Conservation (phyloP, 345 rosid species). For the Sisymbrium altissimum region DNA sequence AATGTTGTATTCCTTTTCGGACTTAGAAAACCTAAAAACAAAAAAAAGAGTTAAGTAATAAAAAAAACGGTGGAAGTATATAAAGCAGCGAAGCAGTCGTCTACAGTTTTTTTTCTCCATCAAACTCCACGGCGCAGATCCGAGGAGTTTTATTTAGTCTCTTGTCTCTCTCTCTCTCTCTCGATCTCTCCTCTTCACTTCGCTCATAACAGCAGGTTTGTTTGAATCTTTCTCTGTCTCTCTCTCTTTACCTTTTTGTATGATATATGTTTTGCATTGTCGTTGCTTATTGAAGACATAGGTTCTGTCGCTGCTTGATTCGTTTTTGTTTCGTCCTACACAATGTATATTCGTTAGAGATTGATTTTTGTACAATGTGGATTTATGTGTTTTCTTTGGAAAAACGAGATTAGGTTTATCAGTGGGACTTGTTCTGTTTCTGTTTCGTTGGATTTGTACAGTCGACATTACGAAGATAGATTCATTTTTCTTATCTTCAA, state of each 20-base stretch:
- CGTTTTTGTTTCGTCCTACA: background rate
- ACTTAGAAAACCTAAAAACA: constrained; percentile 1
- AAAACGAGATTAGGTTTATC: background rate
- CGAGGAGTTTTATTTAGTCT: constrained; percentile 71
- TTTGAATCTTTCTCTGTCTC: background rate
- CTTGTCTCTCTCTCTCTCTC: constrained; percentile 11
- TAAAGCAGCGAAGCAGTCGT: background rate
- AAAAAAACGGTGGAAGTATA: background rate
- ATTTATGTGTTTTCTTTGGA: background rate
- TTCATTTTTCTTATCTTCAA: background rate
- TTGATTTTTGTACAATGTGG: background rate
- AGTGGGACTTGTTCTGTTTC: background rate
- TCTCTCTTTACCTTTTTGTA: background rate
- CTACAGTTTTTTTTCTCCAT: background rate
- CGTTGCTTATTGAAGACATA: too few relatives aligned
- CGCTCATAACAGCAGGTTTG: background rate
- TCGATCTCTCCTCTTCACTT: background rate
- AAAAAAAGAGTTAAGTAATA: background rate
- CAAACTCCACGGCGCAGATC: constrained; percentile 89
- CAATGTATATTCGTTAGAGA: background rate
- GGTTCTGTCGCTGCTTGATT: background rate
- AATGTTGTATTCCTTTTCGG: background rate
- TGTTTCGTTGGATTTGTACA: background rate
- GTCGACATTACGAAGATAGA: background rate
- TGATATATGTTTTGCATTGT: background rate